Conservation (phyloP, 345 rosid genomes). For the Aquilaria yunnanensis region DNA sequence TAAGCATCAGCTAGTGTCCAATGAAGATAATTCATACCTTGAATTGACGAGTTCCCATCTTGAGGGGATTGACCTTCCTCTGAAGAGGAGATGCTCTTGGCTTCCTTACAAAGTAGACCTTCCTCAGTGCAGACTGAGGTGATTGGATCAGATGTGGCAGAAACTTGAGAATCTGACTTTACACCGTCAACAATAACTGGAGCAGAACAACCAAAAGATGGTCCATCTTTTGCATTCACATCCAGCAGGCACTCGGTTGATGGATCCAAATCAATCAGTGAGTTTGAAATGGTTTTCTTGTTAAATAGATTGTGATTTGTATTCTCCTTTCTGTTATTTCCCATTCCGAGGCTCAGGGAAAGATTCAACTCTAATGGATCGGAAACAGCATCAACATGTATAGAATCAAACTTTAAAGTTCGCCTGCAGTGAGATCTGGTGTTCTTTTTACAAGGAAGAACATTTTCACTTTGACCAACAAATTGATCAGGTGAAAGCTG, state of each 20-base stretch:
- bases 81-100: conserved; percentile 13
- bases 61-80: conserved; percentile 14
- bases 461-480: conserved; percentile 12
- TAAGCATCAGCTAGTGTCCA: background rate
- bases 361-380: conserved; percentile 30
- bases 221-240: conserved; percentile 6
- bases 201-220: conserved; percentile 14
- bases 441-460: conserved; percentile 15
- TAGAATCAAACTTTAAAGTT: conserved; percentile 1
- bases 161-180: conserved; percentile 14
- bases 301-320: conserved; percentile 8
- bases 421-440: conserved; percentile 6
- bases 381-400: conserved; percentile 1
- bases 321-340: conserved; percentile 12
- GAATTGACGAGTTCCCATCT: conserved; percentile 12
- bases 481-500: conserved; percentile 30
- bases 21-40: conserved; percentile 19
- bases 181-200: conserved; percentile 4
- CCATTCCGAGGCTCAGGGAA: conserved; percentile 27
- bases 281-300: conserved; percentile 13
- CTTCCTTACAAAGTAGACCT: conserved; percentile 12
- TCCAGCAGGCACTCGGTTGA: conserved; percentile 3
- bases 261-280: conserved; percentile 32
- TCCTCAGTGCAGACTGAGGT: conserved; percentile 15
- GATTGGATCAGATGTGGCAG: conserved; percentile 14